A percentile compares a stretch with the other conserved stretches of the same genome.
Conservation (phyloP, 1,284 basidiomycete genomes). For the Tausonia pullulans region DNA sequence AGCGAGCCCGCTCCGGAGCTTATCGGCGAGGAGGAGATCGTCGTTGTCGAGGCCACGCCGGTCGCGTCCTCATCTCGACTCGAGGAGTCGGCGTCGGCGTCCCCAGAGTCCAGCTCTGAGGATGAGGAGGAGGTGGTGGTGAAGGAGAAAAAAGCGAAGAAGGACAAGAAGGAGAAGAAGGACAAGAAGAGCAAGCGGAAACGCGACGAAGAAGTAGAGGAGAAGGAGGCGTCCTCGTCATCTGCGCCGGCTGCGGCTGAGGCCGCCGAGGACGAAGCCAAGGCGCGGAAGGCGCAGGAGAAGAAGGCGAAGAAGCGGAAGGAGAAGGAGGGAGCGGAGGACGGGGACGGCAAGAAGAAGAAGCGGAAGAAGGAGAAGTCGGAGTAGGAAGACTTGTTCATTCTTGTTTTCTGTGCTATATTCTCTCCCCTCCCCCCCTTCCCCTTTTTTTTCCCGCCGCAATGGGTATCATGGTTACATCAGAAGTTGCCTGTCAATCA, state of each 20-base stretch:
- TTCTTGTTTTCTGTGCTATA: too few relatives aligned
- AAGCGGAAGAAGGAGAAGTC: slow-evolving; percentile 1
- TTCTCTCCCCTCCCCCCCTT: too few relatives aligned
- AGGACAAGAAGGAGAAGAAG: neutral
- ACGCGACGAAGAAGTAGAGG: neutral
- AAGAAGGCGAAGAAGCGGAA: slow-evolving; percentile 5
- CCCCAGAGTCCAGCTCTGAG: neutral
- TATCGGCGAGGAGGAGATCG: slow-evolving; percentile 8
- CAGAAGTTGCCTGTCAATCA: neutral
- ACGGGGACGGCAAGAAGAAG: neutral
- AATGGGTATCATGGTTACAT: neutral
- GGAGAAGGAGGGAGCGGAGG: neutral
- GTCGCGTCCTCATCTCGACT: neutral
- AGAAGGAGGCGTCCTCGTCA: neutral
- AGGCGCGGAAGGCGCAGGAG: neutral
- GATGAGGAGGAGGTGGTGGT: neutral
- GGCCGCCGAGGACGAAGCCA: neutral
- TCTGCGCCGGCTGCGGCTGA: neutral
- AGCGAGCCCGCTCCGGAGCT: neutral
- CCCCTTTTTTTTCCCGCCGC: neutral
- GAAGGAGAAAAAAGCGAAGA: neutral
- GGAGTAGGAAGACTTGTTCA: neutral
- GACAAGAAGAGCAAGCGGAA: slow-evolving; percentile 10
- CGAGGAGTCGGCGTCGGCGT: neutral
- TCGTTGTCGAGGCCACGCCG: neutral